Conservation (phyloP, 139 green algal species). For the Ettlia oleoabundans region DNA sequence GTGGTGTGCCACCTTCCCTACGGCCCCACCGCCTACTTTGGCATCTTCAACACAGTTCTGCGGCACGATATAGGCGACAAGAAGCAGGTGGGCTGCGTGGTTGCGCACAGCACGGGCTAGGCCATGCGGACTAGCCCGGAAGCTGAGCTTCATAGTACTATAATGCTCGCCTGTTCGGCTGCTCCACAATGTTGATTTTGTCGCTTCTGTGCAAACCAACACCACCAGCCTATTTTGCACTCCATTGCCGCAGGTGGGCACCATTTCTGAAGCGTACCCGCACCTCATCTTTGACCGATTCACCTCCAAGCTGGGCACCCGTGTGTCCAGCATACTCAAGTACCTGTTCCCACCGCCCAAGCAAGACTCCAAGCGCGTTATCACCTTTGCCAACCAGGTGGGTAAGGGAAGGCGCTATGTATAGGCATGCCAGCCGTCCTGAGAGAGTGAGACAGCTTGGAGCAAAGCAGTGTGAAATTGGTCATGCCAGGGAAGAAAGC, state of each 20-base stretch:
- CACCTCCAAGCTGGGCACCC: constrained; percentile 81
- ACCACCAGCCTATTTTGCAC: not conserved
- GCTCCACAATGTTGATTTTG: too few species aligned
- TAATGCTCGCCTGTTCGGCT: too few species aligned
- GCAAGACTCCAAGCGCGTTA: constrained; percentile 85
- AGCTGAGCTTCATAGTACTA: too few species aligned
- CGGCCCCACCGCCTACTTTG: constrained; percentile 98
- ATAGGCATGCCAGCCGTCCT: too few species aligned
- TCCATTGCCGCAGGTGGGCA: constrained; percentile 73
- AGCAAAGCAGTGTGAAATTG: too few species aligned
- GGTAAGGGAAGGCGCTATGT: not conserved
- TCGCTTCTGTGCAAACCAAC: not conserved
- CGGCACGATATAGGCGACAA: constrained; percentile 97
- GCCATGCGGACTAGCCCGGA: too few species aligned
- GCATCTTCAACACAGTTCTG: constrained; percentile 90
- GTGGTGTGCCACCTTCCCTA: constrained; percentile 98
- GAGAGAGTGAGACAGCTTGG: not conserved
- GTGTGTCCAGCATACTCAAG: constrained; percentile 91
- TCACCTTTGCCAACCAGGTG: constrained; percentile 86
- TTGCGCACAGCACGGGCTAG: too few species aligned
- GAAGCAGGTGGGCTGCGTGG: constrained; percentile 57
- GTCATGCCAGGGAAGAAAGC: too few species aligned
- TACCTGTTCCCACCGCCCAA: constrained; percentile 96
- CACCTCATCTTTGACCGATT: constrained; percentile 97
- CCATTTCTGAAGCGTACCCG: constrained; percentile 93